Evolutionary conservation across 2,329 filamentous ascomycete species (phyloP), one percentile per base, ranked within the genome.

Genomic region (Curvularia verruculosa): DNA sequence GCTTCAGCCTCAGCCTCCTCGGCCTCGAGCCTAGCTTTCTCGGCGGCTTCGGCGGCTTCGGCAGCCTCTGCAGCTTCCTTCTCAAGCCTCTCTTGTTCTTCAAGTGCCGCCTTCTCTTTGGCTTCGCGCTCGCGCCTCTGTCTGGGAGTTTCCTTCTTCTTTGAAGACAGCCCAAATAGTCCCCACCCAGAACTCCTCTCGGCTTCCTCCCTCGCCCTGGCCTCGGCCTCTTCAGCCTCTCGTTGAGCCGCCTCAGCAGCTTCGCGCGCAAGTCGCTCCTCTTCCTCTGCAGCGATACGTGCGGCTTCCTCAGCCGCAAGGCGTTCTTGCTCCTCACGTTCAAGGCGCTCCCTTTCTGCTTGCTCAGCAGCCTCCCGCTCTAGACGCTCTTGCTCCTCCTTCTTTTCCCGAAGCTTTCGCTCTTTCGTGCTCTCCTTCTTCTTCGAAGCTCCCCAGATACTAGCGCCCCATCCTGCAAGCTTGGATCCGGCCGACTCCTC

Each of bases 351-450:
- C 56, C 59, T 64, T 47, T 71, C 64, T 21, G 70, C 71, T 13
- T 62, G 58, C 24, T 60, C 56, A 18, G 52, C 56, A 39, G 51
- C 51, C 34, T 54, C 55, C 21, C 54, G 50, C 18, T 46, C 57
- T n/a, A 57, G n/a, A 29, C 57, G 57, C 48, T 68, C 68, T 52
- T 70, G 68, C 18, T 71, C 71, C 61, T 76, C 74, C 21, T 66
- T 81, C 75, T 66, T 67, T 44, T 74, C 71, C 3, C 71, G 66
- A 21, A 67, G 68, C 39, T 52, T 61, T 49, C 66, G 70, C 59
- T 78, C 68, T 62, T 72, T 72, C 51, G 63, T 21, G 9, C 46
- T 63, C 50, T 74, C 72, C 39, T 73, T 77, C 62, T 84, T 81
- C 58, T 68, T 71, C 68, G 74, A 66, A 4, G 63, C 64, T 13